A percentile compares a stretch with the other conserved stretches of the same genome.
phyloP scores from a whole-genome alignment of 371 early-diverging fungal genomes.

The Parasitella parasitica region DNA sequence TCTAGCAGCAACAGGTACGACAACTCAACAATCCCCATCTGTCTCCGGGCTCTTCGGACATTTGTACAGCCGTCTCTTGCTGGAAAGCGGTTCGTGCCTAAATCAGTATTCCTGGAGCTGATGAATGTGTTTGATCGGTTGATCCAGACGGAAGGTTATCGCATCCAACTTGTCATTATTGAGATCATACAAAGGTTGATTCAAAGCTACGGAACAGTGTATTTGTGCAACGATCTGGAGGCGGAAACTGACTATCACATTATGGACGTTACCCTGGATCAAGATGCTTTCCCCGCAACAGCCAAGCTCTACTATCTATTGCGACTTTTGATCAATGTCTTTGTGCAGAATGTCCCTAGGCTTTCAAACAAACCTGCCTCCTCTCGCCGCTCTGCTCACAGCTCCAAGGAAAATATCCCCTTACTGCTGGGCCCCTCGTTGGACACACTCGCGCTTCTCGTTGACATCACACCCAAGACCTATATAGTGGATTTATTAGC shows the following conservation, averaged over 20 bases:
- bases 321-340: conserved; percentile 49
- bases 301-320: conserved; percentile 49
- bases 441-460: conserved; percentile 45
- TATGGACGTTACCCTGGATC: conserved; percentile 36
- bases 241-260: conserved; percentile 17
- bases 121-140: conserved; percentile 65
- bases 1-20: conserved; percentile 37
- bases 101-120: conserved; percentile 62
- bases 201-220: conserved; percentile 37
- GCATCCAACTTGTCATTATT: conserved; percentile 46
- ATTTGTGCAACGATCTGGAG: conserved; percentile 46
- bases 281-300: conserved; percentile 44
- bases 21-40: conserved; percentile 35
- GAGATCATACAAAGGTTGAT: conserved; percentile 47
- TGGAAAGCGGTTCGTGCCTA: conserved; percentile 40
- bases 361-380: conserved; percentile 34
- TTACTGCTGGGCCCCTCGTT: conserved; percentile 37
- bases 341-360: conserved; percentile 47
- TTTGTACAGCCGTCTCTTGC: conserved; percentile 45
- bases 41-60: conserved; percentile 41
- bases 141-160: conserved; percentile 54
- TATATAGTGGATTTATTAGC: conserved; percentile 50
- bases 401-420: conserved; percentile 19
- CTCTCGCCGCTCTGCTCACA: conserved; percentile 8
- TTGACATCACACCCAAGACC: conserved; percentile 36